A percentile compares a stretch with the other conserved stretches of the same genome.
These are phyloP conservation scores for Ochromonas danica DNA, from an alignment of 108 stramenopile genomes.

Conservation along the genomic window DNA sequence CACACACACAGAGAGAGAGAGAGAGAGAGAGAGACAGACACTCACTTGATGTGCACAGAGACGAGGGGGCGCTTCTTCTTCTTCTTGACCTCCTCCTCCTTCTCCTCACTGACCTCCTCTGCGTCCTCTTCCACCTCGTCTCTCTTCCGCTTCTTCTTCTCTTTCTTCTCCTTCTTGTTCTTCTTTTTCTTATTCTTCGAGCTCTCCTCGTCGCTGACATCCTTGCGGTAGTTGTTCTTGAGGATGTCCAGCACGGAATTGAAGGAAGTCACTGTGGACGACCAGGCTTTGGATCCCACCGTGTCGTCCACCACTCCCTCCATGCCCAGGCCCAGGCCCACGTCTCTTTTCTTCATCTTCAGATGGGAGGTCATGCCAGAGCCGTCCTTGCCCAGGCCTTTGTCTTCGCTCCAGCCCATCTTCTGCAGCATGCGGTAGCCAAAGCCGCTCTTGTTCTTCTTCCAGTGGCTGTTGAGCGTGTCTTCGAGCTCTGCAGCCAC, in stretches of 20 bases:
- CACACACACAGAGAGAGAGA: background rate
- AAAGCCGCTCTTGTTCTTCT: slow-evolving; percentile 22
- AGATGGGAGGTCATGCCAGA: slow-evolving; percentile 3
- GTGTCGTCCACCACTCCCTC: background rate
- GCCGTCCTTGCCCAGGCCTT: slow-evolving; percentile 22
- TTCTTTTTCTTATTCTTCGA: slow-evolving; percentile 12
- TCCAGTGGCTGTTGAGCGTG: background rate
- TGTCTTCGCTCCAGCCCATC: slow-evolving; percentile 37
- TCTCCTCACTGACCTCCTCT: background rate
- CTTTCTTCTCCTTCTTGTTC: slow-evolving; percentile 5
- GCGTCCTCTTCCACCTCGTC: background rate
- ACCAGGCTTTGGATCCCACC: slow-evolving; percentile 5
- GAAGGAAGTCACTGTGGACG: slow-evolving; percentile 19
- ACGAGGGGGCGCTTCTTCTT: background rate
- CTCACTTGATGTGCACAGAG: background rate
- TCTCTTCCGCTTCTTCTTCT: background rate
- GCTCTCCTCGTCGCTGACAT: background rate
- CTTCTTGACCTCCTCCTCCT: background rate
- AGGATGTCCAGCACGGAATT: slow-evolving; percentile 10
- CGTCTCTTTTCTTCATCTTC: slow-evolving; percentile 19
- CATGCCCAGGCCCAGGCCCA: slow-evolving; percentile 28
- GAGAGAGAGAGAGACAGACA: background rate
- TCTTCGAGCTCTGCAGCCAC: background rate
- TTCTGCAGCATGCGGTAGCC: slow-evolving; percentile 32
- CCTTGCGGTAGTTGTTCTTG: slow-evolving; percentile 10